phyloP scores from a whole-genome alignment of 257 asterid genomes.

The Petunia secreta region DNA sequence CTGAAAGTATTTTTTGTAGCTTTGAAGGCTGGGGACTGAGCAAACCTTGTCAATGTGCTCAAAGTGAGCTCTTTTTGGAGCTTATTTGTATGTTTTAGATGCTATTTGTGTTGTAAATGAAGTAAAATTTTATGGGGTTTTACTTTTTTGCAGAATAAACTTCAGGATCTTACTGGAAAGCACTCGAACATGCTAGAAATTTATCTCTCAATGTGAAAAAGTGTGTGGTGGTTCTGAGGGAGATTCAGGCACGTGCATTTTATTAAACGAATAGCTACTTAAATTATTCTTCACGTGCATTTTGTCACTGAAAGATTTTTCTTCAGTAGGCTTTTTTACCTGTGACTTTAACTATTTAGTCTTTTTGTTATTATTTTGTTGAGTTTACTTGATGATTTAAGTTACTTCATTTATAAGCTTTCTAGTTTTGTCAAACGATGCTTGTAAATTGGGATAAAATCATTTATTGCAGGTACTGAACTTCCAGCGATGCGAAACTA shows the following conservation, averaged over 20 bases:
- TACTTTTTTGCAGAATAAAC: slow-evolving; percentile 51
- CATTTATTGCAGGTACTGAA: too few species aligned
- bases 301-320: too few species aligned
- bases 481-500: too few species aligned
- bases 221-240: slow-evolving; percentile 61
- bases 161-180: slow-evolving; percentile 63
- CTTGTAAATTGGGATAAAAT: too few species aligned
- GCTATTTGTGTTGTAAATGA: background rate
- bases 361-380: too few species aligned
- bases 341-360: too few species aligned
- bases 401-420: too few species aligned
- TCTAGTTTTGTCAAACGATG: too few species aligned
- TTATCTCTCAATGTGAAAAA: slow-evolving; percentile 52
- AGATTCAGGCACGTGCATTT: slow-evolving; percentile 47
- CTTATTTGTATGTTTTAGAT: background rate
- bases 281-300: background rate
- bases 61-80: slow-evolving; percentile 45
- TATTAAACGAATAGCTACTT: background rate
- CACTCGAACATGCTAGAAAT: slow-evolving; percentile 59
- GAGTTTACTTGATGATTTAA: too few species aligned
- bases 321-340: too few species aligned
- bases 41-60: slow-evolving; percentile 70
- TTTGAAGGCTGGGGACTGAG: slow-evolving; percentile 60
- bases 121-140: background rate
- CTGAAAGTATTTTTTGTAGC: slow-evolving; percentile 47